Percentiles rank a stretch among this genome's conserved stretches.
These are phyloP conservation scores for Fraxinus cuspidata DNA, from an alignment of 257 asterid genomes.

Conservation along the genomic window DNA sequence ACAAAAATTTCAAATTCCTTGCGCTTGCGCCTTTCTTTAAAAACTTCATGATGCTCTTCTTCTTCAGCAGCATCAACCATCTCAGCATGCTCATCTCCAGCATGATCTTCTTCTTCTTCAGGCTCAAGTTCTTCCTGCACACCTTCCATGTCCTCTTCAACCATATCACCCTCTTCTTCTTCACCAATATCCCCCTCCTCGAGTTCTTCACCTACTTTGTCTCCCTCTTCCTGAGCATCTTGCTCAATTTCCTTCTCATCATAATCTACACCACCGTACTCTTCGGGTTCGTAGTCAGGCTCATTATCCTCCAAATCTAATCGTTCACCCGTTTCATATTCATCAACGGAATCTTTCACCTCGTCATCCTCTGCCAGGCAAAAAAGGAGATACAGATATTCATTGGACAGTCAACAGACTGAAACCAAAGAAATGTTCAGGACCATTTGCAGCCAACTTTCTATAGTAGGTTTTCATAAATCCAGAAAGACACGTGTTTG, in stretches of 20 bases:
- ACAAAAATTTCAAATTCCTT: conserved; percentile 95
- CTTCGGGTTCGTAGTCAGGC: conserved; percentile 93
- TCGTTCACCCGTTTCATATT: conserved; percentile 78
- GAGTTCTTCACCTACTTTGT: conserved; percentile 60
- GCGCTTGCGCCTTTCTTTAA: conserved; percentile 87
- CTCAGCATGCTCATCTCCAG: conserved; percentile 51
- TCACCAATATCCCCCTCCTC: conserved; percentile 59
- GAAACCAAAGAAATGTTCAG: conserved; percentile 26
- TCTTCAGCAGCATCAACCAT: conserved; percentile 77
- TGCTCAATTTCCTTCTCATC: conserved; percentile 85
- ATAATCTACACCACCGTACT: conserved; percentile 71
- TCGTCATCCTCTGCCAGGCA: conserved; percentile 60
- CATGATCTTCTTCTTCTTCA: conserved; percentile 64
- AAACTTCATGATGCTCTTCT: conserved; percentile 77
- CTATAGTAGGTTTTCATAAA: conserved; percentile 5
- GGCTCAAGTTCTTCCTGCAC: conserved; percentile 65
- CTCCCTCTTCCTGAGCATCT: conserved; percentile 62
- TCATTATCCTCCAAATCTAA: conserved; percentile 96
- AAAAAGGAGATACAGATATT: conserved; percentile 34
- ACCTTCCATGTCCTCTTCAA: conserved; percentile 68
- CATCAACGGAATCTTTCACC: conserved; percentile 67
- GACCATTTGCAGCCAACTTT: conserved; percentile 10
- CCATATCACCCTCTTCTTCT: conserved; percentile 63
- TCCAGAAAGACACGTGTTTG: background rate
- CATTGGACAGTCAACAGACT: conserved; percentile 34